Evolutionary conservation across 805 yeast species (phyloP).

Genomic region (Yarrowia sp.): DNA sequence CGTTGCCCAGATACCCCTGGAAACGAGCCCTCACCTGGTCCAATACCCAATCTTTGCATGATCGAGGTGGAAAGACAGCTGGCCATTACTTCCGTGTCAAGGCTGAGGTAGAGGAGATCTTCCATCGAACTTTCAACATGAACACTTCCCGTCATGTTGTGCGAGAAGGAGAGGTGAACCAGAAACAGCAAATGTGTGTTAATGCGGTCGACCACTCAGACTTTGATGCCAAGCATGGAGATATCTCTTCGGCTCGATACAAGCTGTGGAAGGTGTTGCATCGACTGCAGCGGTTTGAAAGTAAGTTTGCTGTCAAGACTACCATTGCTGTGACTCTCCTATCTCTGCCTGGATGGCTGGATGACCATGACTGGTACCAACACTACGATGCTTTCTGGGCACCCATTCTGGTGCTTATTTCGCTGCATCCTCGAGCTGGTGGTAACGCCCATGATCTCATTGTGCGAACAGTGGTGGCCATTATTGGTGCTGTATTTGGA

Average conservation of each 20-base stretch:
- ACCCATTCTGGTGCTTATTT: slow-evolving; percentile 41
- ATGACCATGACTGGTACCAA: slow-evolving; percentile 46
- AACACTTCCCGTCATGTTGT: slow-evolving; percentile 42
- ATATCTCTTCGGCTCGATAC: slow-evolving; percentile 35
- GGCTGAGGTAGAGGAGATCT: slow-evolving; percentile 48
- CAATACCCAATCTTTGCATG: slow-evolving; percentile 46
- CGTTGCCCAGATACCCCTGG: slow-evolving; percentile 44
- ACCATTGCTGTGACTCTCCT: slow-evolving; percentile 42
- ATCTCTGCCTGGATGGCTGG: slow-evolving; percentile 47
- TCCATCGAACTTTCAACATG: slow-evolving; percentile 46
- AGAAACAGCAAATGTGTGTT: slow-evolving; percentile 32
- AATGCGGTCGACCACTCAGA: slow-evolving; percentile 17
- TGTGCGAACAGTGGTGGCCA: slow-evolving; percentile 41
- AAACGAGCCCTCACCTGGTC: slow-evolving; percentile 44
- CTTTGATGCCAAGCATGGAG: slow-evolving; percentile 20
- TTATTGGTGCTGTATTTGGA: slow-evolving; percentile 49
- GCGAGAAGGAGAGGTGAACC: neutral
- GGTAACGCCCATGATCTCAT: slow-evolving; percentile 36
- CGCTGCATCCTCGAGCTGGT: slow-evolving; percentile 44
- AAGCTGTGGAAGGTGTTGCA: slow-evolving; percentile 43
- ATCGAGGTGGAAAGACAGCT: slow-evolving; percentile 49
- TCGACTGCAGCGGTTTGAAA: slow-evolving; percentile 41
- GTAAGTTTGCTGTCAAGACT: slow-evolving; percentile 47
- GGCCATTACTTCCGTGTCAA: slow-evolving; percentile 46
- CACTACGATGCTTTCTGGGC: slow-evolving; percentile 48